Evolutionary conservation across 140 eudicot species (phyloP), one percentile per base, ranked within the genome.

Genomic region (Stevia rebaudiana): DNA sequence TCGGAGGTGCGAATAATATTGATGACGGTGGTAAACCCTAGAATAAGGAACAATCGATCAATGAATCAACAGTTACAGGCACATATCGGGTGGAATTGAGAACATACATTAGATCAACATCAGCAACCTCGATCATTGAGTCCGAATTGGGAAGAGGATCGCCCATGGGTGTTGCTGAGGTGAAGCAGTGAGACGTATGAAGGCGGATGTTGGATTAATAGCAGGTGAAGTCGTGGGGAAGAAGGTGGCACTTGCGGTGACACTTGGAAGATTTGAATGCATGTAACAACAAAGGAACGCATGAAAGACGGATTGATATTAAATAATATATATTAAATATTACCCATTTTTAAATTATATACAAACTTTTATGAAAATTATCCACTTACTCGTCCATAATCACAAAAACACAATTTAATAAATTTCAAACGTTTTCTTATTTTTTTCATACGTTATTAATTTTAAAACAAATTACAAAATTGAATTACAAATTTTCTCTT

Each of bases 1-100:
- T 8, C 35, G 61, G 12, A 39, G 12, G 55, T 10, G 40, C 50
- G 62, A 33, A 16, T 25, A 50, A 71, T 39, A 62, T 25, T 51
- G 62, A 5, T 61, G 21, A 39, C 15, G 12, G 5, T 15, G 36
- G 36, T 71, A 63, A 40, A 49, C 60, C 39, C 76, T 70, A 52
- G n/a, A 15, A 56, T 15, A 9, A 15, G 39, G 18, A 33, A 37
- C 1, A 56, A 56, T 12, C 12, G 16, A 56, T 56, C 62, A 55
- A 55, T 55, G 50, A 37, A 37, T 37, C 42, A 37, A 37, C 42
- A 37, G 42, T 37, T 37, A 6, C 11, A 37, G 42, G 12, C 10
- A 10, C 42, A 37, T 37, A 37, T 11, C 11, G 10, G 11, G 42
- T 37, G 42, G 5, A 28, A 28, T 28, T 28, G 33, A 37, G 42